Evolutionary conservation across 805 yeast species (phyloP).

Genomic region (Groenewaldozyma salmanticensis): DNA sequence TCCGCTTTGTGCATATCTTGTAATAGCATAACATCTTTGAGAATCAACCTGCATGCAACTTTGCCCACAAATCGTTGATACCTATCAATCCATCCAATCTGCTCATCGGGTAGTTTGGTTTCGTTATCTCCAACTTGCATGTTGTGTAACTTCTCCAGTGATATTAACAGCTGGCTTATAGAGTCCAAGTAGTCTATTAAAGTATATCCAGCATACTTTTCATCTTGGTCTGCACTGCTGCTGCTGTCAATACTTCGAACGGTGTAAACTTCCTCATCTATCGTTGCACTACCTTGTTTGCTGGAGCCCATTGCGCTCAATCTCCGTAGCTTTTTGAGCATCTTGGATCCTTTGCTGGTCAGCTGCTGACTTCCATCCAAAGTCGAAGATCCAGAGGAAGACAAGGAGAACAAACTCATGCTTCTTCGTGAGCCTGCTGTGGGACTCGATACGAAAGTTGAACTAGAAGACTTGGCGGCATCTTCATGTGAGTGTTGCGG

Average conservation of each 20-base stretch:
- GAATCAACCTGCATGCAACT: conserved; percentile 11
- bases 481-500: no score
- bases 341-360: not conserved
- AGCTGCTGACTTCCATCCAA: not conserved
- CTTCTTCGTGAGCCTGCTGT: no score
- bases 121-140: not conserved
- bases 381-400: conserved; percentile 1
- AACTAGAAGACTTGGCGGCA: not conserved
- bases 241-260: not conserved
- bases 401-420: not conserved
- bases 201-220: not conserved
- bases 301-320: not conserved
- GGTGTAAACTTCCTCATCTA: not conserved
- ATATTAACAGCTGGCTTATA: not conserved
- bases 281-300: not conserved
- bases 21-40: conserved; percentile 8
- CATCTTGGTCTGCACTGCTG: not conserved
- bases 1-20: conserved; percentile 8
- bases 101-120: not conserved
- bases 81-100: conserved; percentile 5
- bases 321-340: conserved; percentile 1
- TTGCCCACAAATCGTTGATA: conserved; percentile 7
- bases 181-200: not conserved
- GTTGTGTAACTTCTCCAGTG: not conserved
- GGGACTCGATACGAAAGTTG: not conserved